Percentiles rank a stretch among this genome's conserved stretches.
Conservation (phyloP, 202 grass and related monocot genomes). For the Elaeis oleifera region DNA sequence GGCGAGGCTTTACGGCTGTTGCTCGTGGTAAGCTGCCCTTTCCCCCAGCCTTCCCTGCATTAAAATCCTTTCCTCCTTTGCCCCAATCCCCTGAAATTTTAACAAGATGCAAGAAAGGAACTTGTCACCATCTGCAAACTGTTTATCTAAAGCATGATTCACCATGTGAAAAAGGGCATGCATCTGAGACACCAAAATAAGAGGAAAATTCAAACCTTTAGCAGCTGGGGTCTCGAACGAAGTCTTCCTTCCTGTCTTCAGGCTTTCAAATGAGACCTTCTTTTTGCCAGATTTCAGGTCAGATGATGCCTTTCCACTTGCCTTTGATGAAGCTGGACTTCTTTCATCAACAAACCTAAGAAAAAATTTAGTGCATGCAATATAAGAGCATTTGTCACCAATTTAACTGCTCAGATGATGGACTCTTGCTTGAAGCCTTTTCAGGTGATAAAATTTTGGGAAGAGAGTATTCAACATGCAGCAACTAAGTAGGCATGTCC, state of each 20-base stretch:
- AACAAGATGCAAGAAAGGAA: constrained; percentile 14
- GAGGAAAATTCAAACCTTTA: constrained; percentile 18
- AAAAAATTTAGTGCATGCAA: constrained; percentile 1
- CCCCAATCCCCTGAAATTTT: constrained; percentile 30
- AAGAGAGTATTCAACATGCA: no score
- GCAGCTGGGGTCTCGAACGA: constrained; percentile 33
- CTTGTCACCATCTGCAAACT: no score
- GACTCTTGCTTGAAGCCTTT: no score
- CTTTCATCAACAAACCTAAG: constrained; percentile 55
- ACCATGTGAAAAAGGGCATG: no score
- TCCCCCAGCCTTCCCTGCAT: constrained; percentile 34
- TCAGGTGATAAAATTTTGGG: no score
- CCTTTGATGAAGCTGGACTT: constrained; percentile 27
- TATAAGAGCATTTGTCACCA: no score
- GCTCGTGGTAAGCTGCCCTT: constrained; percentile 53
- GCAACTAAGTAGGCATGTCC: no score
- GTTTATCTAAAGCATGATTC: no score
- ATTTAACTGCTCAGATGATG: no score
- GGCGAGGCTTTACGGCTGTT: constrained; percentile 42
- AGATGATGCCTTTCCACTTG: constrained; percentile 54
- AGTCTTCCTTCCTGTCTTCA: constrained; percentile 41
- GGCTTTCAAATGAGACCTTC: constrained; percentile 25
- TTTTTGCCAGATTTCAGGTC: neutral
- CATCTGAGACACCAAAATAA: no score
- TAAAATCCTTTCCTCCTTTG: constrained; percentile 51